Evolutionary conservation across 2,329 filamentous ascomycete genomes (phyloP).

Genomic region (Talaromyces sp.): DNA sequence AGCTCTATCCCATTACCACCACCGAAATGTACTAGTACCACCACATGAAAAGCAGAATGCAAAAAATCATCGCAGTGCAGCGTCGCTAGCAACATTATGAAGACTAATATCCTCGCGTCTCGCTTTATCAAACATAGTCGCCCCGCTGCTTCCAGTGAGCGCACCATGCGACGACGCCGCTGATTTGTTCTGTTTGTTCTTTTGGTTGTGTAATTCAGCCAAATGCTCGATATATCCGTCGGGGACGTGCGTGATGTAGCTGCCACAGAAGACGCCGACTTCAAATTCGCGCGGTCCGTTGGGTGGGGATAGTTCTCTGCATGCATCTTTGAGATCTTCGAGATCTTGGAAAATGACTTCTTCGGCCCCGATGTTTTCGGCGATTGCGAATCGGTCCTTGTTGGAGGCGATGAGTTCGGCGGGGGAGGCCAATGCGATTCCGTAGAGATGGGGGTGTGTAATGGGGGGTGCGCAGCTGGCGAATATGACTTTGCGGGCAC

Average conservation of each 20-base stretch:
- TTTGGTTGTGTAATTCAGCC: slow-evolving; percentile 15
- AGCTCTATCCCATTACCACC: slow-evolving; percentile 3
- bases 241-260: slow-evolving; percentile 78
- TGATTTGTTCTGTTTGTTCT: slow-evolving; percentile 11
- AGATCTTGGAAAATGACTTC: slow-evolving; percentile 76
- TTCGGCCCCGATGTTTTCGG: slow-evolving; percentile 68
- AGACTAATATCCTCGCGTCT: slow-evolving; percentile 19
- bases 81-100: slow-evolving; percentile 18
- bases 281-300: slow-evolving; percentile 68
- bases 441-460: slow-evolving; percentile 81
- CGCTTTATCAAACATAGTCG: slow-evolving; percentile 13
- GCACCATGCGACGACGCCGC: neutral
- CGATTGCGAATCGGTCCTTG: slow-evolving; percentile 60
- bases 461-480: slow-evolving; percentile 79
- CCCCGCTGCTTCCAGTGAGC: slow-evolving; percentile 9
- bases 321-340: slow-evolving; percentile 75
- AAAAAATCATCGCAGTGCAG: neutral
- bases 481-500: slow-evolving; percentile 79
- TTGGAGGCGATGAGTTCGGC: slow-evolving; percentile 70
- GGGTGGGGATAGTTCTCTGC: slow-evolving; percentile 63
- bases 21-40: neutral
- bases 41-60: neutral
- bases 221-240: slow-evolving; percentile 75
- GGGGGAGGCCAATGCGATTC: slow-evolving; percentile 54
- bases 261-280: slow-evolving; percentile 86